Evolutionary conservation across 2,329 filamentous ascomycete genomes (phyloP), one percentile per base, ranked within the genome.

Genomic region (Diaporthe eres): DNA sequence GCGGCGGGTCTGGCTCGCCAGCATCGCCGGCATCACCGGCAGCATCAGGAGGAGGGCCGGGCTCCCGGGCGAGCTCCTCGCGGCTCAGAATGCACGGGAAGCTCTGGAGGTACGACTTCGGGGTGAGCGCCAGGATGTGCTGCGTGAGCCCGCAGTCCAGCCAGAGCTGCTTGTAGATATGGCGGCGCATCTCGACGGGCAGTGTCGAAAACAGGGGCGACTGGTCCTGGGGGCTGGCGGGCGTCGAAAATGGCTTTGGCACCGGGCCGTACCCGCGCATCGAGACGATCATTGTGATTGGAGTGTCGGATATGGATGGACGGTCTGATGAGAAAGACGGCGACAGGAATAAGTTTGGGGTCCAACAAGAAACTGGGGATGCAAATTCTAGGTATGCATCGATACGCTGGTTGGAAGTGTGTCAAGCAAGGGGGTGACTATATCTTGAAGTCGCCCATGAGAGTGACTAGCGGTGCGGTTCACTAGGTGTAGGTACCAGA

Each of bases 171-270:
- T 37, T 28, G 63, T 77, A 78, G 49, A 78, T 72, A 8, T 73
- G 68, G 49, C 61, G 68, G 7, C 77, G 76, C 12, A 78, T 39
- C 13, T 78, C 77, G 31, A 70, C 61, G 6, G 77, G 76, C 4
- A 78, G 57, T 6, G 8, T 31, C 15, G 49, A 10, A 72, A 81
- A 80, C 39, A 79, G 71, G 8, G 37, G 31, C 17, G 81, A 78
- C 49, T 75, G 49, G 9, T 39, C 31, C 60, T 75, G 74, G 19
- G 55, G 17, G 55, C 4, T 58, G 17, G 31, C 31, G 1, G 55
- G 55, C 31, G 9, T 37, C 8, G 31, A 4, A 6, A 13, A 12
- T 12, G n/a, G 25, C 25, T 28, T 3, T 15, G 15, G 13, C n/a
- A 49, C 47, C 44, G 44, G 37, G 10, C 12, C 10, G 15, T 15